A percentile compares a stretch with the other conserved stretches of the same genome.
These are phyloP conservation scores for Radiomyces spectabilis DNA, from an alignment of 192 early-diverging fungal genomes.

Conservation along the genomic window DNA sequence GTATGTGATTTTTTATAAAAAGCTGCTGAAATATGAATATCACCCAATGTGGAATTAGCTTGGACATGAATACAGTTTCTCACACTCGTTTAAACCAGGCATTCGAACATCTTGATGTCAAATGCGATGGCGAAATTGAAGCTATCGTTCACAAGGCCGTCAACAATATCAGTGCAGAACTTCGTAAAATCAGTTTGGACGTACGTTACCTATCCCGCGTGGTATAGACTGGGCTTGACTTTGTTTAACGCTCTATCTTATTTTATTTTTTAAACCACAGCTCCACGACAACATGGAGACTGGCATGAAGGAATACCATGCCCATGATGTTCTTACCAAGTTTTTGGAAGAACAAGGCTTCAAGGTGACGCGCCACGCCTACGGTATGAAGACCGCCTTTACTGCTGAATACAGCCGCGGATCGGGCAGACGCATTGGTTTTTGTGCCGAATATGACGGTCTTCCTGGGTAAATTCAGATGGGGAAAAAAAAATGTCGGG, in stretches of 20 bases:
- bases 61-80: not conserved
- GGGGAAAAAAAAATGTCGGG: too few species aligned
- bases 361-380: slow-evolving; percentile 48
- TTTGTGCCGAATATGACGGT: slow-evolving; percentile 60
- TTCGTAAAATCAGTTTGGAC: slow-evolving; percentile 22
- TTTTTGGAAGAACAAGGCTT: slow-evolving; percentile 66
- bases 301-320: slow-evolving; percentile 46
- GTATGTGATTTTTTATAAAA: not conserved
- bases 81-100: not conserved
- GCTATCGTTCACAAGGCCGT: slow-evolving; percentile 9
- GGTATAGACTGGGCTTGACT: too few species aligned
- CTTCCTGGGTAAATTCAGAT: slow-evolving; percentile 42
- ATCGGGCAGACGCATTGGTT: slow-evolving; percentile 36
- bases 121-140: slow-evolving; percentile 14
- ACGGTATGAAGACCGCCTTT: slow-evolving; percentile 68
- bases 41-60: too few species aligned
- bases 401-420: slow-evolving; percentile 53
- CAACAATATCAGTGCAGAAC: slow-evolving; percentile 7
- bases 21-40: too few species aligned
- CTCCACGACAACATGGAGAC: slow-evolving; percentile 54
- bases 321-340: slow-evolving; percentile 56
- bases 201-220: not conserved
- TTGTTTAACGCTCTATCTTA: not conserved
- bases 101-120: slow-evolving; percentile 18
- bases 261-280: not conserved